Base-by-base conservation (phyloP, 164 flowering plant species). In the Kingdonia uniflora region DNA sequence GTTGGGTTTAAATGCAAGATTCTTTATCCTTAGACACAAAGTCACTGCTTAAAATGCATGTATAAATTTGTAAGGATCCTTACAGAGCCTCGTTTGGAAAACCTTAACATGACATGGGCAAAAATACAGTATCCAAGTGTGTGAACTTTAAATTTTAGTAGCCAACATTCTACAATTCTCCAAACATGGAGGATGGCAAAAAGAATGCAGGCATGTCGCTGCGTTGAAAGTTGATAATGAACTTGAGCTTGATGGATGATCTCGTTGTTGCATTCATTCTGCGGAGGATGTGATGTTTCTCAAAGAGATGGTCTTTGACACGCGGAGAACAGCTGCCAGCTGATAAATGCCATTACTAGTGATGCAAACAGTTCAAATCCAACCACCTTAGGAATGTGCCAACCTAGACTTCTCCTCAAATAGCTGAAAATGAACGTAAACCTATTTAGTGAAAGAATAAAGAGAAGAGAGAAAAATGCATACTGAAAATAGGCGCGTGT, bases 241-340 rank as follows among this genome's bases (percentile, higher is more conserved):
- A 44, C 47, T 44, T 16, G 47, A 16, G 20, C 47, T 44, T 21
- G 25, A 22, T 22, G 29, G 29, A 14, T 14, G 16, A 47, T 22
- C 51, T 21, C 4, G 26, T 14, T 23, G 51, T 21, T 14, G 25
- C 5, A 47, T 29, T 29, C 35, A 29, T 8, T 29, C 35, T 3
- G 35, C 35, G 8, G 35, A 8, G 35, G 4, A n/a, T n/a, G n/a
- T n/a, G n/a, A n/a, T 23, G 13, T 47, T 51, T 11, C 67, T 81
- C 73, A 83, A 42, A 60, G 26, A 12, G 86, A 79, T 1, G 95
- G 95, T 69, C 84, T 87, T 63, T 92, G 98, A 61, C 95, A 92
- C 14, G 91, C 90, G 35, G 80, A 52, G 61, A 88, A 78, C 22
- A 92, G 81, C 69, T 84, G 95, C 87, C 91, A 88, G 57, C 96